Evolutionary conservation across 306 rosid genomes (phyloP).

Genomic region (Macrotyloma uniflorum): DNA sequence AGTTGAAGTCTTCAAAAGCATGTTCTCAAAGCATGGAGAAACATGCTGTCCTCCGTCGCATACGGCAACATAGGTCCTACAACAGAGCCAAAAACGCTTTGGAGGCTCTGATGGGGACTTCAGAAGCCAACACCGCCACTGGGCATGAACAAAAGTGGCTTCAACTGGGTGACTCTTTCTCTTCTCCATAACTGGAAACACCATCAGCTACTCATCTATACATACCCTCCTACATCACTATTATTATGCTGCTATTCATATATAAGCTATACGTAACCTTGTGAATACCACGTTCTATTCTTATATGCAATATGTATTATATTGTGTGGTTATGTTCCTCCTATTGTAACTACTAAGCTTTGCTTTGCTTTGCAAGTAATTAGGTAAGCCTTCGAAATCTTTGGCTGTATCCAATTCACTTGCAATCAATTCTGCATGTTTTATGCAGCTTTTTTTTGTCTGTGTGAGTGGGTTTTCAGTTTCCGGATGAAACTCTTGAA

Average conservation of each 20-base stretch:
- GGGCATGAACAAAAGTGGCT: conserved; percentile 46
- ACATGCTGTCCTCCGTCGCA: conserved; percentile 63
- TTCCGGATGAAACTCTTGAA: not conserved
- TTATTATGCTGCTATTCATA: not conserved
- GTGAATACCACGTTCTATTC: not conserved
- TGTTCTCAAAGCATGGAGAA: conserved; percentile 49
- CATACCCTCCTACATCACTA: not conserved
- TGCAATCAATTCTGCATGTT: not conserved
- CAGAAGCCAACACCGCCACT: conserved; percentile 29
- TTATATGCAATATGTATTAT: not conserved
- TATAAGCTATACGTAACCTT: not conserved
- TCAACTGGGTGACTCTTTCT: conserved; percentile 57
- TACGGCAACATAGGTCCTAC: conserved; percentile 57
- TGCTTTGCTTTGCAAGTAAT: too few species aligned
- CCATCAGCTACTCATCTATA: not conserved
- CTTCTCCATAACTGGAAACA: conserved; percentile 43
- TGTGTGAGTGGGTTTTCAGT: not conserved
- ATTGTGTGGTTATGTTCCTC: too few species aligned
- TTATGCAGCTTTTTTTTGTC: not conserved
- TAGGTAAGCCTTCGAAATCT: too few species aligned
- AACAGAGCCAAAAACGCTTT: conserved; percentile 52
- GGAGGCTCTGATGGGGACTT: conserved; percentile 41
- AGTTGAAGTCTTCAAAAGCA: conserved; percentile 47
- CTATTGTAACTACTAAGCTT: not conserved
- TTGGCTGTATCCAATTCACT: not conserved